Evolutionary conservation across 1,139 yeast species (phyloP), one percentile per base, ranked within the genome.

Genomic region (Protomyces lactucae-debilis): DNA sequence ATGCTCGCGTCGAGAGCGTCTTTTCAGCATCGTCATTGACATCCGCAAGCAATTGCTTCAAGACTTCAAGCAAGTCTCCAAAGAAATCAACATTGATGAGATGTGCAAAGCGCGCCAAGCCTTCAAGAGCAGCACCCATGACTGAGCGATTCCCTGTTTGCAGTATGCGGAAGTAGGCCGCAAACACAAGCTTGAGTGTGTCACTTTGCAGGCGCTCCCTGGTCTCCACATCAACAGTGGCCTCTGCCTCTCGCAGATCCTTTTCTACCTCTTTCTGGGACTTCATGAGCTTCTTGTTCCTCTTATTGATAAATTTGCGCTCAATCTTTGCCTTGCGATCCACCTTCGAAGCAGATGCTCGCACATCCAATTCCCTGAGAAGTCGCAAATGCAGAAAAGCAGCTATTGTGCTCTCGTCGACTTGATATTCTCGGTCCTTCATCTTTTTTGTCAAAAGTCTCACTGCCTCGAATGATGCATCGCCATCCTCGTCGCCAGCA

Each of bases 11-110:
- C 52, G 78, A 73, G 16, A 60, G 56, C 14, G 36, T 60, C 14
- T n/a, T 10, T 18, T 40, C 35, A 10, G 45, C 25, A 6, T 23
- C 73, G 63, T 70, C 73, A 57, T 75, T 72, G 8, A 16, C 48
- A 61, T 77, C 75, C 60, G 76, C 76, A 68, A 75, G 67, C 36
- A 88, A 81, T 75, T 93, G 98, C 70, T 95, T 81, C 72, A 93
- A 80, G 2, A 91, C 96, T 74, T 88, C 95, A 59, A 93, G 79
- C 75, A 93, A 85, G 74, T 93, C 99, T 36, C 98, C 98, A 70
- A 93, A 82, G 64, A 93, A 79, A 70, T 93, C 98, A 64, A 93
- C 84, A 73, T 93, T 93, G 45, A 95, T 92, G 85, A 92, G 86
- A 72, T 87, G 93, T 2, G 98, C 96, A 73, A 87, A 91, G 55